These are phyloP conservation scores for Annulohypoxylon moriforme DNA, from an alignment of 495 filamentous ascomycete genomes.

Conservation along the genomic window DNA sequence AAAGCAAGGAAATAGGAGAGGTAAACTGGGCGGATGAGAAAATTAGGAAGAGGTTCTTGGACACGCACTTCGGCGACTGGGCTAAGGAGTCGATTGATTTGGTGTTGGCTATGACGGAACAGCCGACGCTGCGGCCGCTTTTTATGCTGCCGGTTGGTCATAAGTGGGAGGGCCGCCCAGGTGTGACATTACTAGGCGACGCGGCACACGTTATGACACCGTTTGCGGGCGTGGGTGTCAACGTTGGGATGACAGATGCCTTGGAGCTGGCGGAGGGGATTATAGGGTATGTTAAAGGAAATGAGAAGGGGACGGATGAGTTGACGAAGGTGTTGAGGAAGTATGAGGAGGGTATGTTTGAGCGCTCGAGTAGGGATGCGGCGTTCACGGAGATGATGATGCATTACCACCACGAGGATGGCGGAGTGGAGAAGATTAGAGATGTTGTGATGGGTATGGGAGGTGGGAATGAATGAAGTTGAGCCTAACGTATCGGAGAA, in stretches of 20 bases:
- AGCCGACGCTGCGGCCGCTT: slow-evolving; percentile 45
- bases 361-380: slow-evolving; percentile 33
- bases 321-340: slow-evolving; percentile 27
- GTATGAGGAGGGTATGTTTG: slow-evolving; percentile 46
- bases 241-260: slow-evolving; percentile 68
- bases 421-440: slow-evolving; percentile 29
- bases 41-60: slow-evolving; percentile 49
- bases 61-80: slow-evolving; percentile 55
- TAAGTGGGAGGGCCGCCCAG: slow-evolving; percentile 57
- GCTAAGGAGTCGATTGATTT: slow-evolving; percentile 47
- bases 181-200: slow-evolving; percentile 68
- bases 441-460: slow-evolving; percentile 16
- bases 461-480: background rate
- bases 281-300: slow-evolving; percentile 16
- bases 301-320: slow-evolving; percentile 8
- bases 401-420: slow-evolving; percentile 27
- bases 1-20: slow-evolving; percentile 53
- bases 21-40: slow-evolving; percentile 42
- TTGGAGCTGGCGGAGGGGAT: slow-evolving; percentile 57
- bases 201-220: slow-evolving; percentile 73
- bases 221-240: slow-evolving; percentile 70
- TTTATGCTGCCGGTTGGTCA: slow-evolving; percentile 66
- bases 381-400: slow-evolving; percentile 31
- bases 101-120: slow-evolving; percentile 21
- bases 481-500: background rate